phyloP scores from a whole-genome alignment of 495 filamentous ascomycete species.

The Aspergillus nidulans region DNA sequence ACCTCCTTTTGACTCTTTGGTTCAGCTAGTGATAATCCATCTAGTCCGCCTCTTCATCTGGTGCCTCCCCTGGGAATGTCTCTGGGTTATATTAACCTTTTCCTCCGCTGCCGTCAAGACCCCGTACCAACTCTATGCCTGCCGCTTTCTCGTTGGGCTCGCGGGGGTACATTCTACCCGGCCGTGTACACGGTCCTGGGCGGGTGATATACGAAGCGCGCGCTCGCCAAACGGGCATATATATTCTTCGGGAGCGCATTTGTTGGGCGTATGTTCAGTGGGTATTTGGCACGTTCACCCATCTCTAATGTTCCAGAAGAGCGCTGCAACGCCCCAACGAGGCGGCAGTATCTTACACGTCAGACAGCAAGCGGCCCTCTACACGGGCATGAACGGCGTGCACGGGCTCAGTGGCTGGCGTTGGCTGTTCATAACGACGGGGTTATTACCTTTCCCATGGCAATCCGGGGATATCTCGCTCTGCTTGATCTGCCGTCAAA shows the following conservation, averaged over 20 bases:
- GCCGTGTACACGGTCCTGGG: background rate
- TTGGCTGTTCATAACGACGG: slow-evolving; percentile 49
- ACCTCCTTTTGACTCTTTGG: too few relatives aligned
- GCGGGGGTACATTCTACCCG: slow-evolving; percentile 1
- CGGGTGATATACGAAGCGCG: background rate
- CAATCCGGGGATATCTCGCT: slow-evolving; percentile 34
- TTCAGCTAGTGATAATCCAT: too few relatives aligned
- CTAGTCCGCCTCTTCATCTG: background rate
- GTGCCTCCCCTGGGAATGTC: background rate
- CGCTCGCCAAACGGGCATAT: background rate
- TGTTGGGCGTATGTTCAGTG: background rate
- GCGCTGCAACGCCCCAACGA: too few relatives aligned
- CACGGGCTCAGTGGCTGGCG: slow-evolving; percentile 46
- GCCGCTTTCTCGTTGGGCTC: slow-evolving; percentile 3
- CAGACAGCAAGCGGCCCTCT: background rate
- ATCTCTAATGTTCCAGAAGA: too few relatives aligned
- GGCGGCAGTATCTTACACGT: too few relatives aligned
- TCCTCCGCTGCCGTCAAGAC: background rate
- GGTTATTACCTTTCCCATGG: slow-evolving; percentile 43
- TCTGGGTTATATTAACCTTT: background rate
- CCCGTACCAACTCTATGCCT: slow-evolving; percentile 4
- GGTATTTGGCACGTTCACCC: too few relatives aligned
- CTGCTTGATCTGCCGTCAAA: slow-evolving; percentile 12
- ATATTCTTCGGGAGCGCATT: background rate
- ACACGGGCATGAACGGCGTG: slow-evolving; percentile 27